Evolutionary conservation across 768 basidiomycete species (phyloP).

Genomic region (Chlorophyllum brunneum): DNA sequence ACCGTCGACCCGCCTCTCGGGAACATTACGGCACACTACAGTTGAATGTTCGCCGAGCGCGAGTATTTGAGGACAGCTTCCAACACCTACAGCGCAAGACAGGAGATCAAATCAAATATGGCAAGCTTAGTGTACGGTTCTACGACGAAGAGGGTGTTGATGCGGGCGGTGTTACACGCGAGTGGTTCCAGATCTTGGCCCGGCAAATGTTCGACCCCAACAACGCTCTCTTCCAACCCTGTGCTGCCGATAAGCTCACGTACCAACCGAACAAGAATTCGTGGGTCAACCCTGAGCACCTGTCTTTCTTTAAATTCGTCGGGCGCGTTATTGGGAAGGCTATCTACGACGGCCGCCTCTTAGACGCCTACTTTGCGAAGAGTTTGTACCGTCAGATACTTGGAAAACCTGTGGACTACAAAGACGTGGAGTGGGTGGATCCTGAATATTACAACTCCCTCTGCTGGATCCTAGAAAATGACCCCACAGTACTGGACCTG

Average conservation of each 20-base stretch:
- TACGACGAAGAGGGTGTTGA: slow-evolving; percentile 98
- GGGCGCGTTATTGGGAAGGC: slow-evolving; percentile 98
- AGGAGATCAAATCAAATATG: slow-evolving; percentile 96
- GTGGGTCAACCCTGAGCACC: slow-evolving; percentile 91
- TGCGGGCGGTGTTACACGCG: slow-evolving; percentile 95
- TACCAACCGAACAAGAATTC: slow-evolving; percentile 96
- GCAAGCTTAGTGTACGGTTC: slow-evolving; percentile 94
- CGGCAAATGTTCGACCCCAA: slow-evolving; percentile 99
- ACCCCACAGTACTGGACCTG: slow-evolving; percentile 79
- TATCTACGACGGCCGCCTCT: slow-evolving; percentile 91
- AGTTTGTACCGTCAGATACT: slow-evolving; percentile 95
- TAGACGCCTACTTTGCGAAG: slow-evolving; percentile 97
- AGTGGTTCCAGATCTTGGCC: slow-evolving; percentile 98
- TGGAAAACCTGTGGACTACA: slow-evolving; percentile 91
- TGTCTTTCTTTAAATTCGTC: slow-evolving; percentile 98
- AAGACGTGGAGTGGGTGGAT: slow-evolving; percentile 96
- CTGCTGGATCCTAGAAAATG: slow-evolving; percentile 98
- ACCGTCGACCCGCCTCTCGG: slow-evolving; percentile 72
- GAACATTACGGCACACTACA: slow-evolving; percentile 84
- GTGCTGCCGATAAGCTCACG: slow-evolving; percentile 89
- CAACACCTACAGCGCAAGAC: slow-evolving; percentile 83
- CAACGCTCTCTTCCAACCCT: slow-evolving; percentile 97
- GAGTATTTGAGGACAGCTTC: slow-evolving; percentile 98
- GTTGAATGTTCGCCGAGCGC: slow-evolving; percentile 82
- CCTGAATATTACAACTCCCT: slow-evolving; percentile 98